These are phyloP conservation scores for Panicum virgatum DNA, from an alignment of 202 grass and related monocot genomes.

Conservation along the genomic window DNA sequence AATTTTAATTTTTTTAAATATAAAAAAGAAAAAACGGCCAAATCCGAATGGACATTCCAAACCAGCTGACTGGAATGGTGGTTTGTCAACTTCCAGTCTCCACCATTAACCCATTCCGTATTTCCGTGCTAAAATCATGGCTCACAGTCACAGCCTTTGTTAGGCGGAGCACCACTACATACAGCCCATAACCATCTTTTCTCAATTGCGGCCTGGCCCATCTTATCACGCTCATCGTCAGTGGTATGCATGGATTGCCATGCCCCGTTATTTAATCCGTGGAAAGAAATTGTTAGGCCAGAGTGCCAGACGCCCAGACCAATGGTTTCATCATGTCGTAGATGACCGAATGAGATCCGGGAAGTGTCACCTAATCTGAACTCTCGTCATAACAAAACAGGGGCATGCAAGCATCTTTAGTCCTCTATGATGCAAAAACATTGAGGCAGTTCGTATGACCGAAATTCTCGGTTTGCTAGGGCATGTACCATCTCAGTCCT, in stretches of 20 bases:
- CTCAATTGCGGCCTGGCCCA: no score
- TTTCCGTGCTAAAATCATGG: not conserved
- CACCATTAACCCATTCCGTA: no score
- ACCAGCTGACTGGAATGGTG: not conserved
- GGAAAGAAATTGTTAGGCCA: not conserved
- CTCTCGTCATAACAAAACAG: not conserved
- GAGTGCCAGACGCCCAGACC: not conserved
- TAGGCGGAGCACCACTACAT: not conserved
- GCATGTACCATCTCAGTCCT: no score
- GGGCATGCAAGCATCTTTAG: not conserved
- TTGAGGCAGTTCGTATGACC: no score
- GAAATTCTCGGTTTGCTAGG: no score
- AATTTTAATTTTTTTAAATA: no score
- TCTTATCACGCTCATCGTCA: not conserved
- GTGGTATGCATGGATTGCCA: not conserved
- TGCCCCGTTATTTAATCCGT: not conserved
- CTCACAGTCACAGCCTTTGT: not conserved
- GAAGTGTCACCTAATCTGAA: not conserved
- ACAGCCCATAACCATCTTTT: not conserved
- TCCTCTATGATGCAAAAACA: not conserved
- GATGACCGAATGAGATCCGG: not conserved
- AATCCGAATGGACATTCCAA: no score
- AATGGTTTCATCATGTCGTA: not conserved
- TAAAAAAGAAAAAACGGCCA: no score
- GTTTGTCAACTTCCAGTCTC: not conserved